Evolutionary conservation across 2,329 filamentous ascomycete species (phyloP), one percentile per base, ranked within the genome.

Genomic region (Stachybotrys elegans): DNA sequence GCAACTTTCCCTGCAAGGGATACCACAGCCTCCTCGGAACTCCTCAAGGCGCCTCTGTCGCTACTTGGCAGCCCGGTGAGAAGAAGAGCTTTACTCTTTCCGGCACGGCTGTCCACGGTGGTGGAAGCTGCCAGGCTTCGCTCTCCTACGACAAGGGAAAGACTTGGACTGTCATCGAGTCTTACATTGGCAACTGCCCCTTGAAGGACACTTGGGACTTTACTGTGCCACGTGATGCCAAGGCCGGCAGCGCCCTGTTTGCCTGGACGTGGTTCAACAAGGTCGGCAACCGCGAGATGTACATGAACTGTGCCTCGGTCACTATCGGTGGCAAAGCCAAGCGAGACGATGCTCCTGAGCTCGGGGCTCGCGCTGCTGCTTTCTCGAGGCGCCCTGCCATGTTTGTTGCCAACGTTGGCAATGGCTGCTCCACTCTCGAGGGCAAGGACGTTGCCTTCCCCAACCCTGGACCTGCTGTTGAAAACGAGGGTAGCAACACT

Each of bases 1-100:
- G 74, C 41, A 75, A 89, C 61, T 91, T 79, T 56, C 83, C 86
- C 2, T 91, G 86, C 75, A 89, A 90, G 69, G 79, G 81, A 47
- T 70, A 70, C 56, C 68, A 75, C 6, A 36, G 27, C 1, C 47
- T 58, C 9, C 40, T 66, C 2, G 50, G 50, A 6, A 59, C 56
- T 2, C 20, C 50, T 1, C 44, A 54, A 22, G 70, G 75, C 37
- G 58, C 58, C 1, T 62, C 73, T 0, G 71, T 75, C 7, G 72
- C 69, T 3, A 72, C 64, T 2, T 83, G 81, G 57, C 51, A 59
- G 5, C 70, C 75, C 4, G 81, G 81, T 5, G 61, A 66, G n/a
- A 64, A 62, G 11, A 79, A 82, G 55, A 67, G 70, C 19, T 63
- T 83, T 54, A 70, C 68, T 14, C 55, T 84, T n/a, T 60, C 63